These are phyloP conservation scores for Parachlorella kessleri DNA, from an alignment of 139 green algal genomes.

Conservation along the genomic window DNA sequence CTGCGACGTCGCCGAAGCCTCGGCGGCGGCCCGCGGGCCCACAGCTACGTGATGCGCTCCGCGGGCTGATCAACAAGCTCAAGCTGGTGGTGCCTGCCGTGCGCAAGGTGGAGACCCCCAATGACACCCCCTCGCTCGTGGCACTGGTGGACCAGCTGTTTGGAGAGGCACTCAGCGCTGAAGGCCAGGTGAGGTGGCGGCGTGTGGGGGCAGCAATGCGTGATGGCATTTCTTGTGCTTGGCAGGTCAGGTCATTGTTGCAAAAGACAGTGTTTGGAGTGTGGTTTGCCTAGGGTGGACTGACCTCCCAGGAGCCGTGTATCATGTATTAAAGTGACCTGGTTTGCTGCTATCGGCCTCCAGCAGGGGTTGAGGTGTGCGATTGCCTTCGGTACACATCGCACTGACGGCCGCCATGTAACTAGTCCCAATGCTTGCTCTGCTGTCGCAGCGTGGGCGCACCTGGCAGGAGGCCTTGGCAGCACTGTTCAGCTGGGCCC, in stretches of 20 bases:
- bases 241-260: too few species aligned
- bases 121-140: background rate
- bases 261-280: too few species aligned
- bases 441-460: constrained; percentile 16
- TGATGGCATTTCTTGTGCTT: too few species aligned
- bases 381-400: too few species aligned
- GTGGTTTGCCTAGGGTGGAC: too few species aligned
- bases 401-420: too few species aligned
- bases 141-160: background rate
- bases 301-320: background rate
- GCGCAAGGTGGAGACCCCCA: constrained; percentile 22
- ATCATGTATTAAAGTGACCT: background rate
- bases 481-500: constrained; percentile 27
- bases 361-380: too few species aligned
- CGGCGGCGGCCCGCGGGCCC: too few species aligned
- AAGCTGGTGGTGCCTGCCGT: constrained; percentile 28
- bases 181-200: background rate
- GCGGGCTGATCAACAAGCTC: constrained; percentile 25
- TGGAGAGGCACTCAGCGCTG: background rate
- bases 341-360: too few species aligned
- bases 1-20: too few species aligned
- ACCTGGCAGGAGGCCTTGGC: constrained; percentile 18
- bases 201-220: too few species aligned
- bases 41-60: constrained; percentile 29
- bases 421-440: too few species aligned